Evolutionary conservation across 2,329 filamentous ascomycete species (phyloP), one percentile per base, ranked within the genome.

Genomic region (Diaporthe vexans): DNA sequence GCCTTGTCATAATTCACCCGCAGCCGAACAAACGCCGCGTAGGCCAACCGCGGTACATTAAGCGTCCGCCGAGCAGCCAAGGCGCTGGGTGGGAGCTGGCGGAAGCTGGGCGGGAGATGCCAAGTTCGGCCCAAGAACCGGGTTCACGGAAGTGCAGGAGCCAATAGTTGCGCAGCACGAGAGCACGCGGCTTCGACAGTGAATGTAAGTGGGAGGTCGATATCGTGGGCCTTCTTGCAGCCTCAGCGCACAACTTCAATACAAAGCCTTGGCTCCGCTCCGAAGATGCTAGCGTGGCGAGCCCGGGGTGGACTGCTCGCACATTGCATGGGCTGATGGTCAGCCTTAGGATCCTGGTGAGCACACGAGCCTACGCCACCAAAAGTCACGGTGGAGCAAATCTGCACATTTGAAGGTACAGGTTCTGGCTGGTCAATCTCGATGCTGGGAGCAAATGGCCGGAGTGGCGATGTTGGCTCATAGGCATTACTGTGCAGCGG

Each of bases 281-380:
- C 15, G 29, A 68, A 40, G 33, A 33, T 37, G 15, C 79, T 81
- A 86, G 74, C 87, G 79, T 5, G 84, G 83, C 21, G 13, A 7
- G 15, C 43, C 15, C 8, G 29, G n/a, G 21, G 13, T 26, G 24
- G 4, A 37, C 19, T 54, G n/a, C 4, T 40, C 33, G 46, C 48
- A 26, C 29, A 15, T 3, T 17, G 7, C 40, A 26, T 68, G 48
- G n/a, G 33, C 63, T 51, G 63, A 68, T 68, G n/a, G 48, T 54
- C 63, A 68, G 48, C 63, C 48, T 40, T 4, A 54, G 63, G 48
- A 54, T 54, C 33, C 54, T 40, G 1, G 46, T 40, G 48, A 54
- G 48, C 63, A 54, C 63, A 68, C 63, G 48, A 40, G 13, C n/a
- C 37, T 40, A 9, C 17, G 33, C 63, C 33, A 40, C 48, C 15